Conservation (phyloP, 1,284 basidiomycete species). For the Microbotryomycetes sp. region DNA sequence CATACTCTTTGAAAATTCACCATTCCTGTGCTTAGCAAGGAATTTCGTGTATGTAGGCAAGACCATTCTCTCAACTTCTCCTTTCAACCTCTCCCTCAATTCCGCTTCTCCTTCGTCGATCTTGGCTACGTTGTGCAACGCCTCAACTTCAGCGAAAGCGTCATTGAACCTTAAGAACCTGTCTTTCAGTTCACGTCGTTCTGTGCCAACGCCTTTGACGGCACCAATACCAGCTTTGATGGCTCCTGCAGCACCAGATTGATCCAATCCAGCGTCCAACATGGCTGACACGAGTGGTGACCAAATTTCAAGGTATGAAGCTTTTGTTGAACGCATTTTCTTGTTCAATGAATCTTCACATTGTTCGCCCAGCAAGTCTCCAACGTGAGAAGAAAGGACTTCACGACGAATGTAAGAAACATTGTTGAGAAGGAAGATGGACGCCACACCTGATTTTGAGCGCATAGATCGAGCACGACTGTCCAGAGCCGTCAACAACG, state of each 20-base stretch:
- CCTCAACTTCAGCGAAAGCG: conserved; percentile 38
- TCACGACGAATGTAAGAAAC: conserved; percentile 38
- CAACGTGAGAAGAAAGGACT: conserved; percentile 32
- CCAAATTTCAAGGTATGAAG: conserved; percentile 39
- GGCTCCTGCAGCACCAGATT: conserved; percentile 31
- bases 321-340: conserved; percentile 36
- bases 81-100: conserved; percentile 36
- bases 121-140: conserved; percentile 33
- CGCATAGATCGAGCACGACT: conserved; percentile 24
- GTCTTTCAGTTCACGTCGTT: conserved; percentile 38
- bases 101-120: conserved; percentile 36
- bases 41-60: conserved; percentile 39
- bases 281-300: conserved; percentile 38
- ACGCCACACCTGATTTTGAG: conserved; percentile 23
- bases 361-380: conserved; percentile 33
- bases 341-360: conserved; percentile 39
- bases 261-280: conserved; percentile 38
- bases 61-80: conserved; percentile 39
- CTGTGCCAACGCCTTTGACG: conserved; percentile 29
- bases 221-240: conserved; percentile 35
- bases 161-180: conserved; percentile 40
- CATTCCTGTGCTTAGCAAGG: conserved; percentile 30
- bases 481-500: conserved; percentile 33
- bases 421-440: conserved; percentile 41
- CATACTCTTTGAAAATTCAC: conserved; percentile 34